Evolutionary conservation across 225 moss, liverwort and hornwort species (phyloP), one percentile per base, ranked within the genome.

Genomic region (Takakia lepidozioides): DNA sequence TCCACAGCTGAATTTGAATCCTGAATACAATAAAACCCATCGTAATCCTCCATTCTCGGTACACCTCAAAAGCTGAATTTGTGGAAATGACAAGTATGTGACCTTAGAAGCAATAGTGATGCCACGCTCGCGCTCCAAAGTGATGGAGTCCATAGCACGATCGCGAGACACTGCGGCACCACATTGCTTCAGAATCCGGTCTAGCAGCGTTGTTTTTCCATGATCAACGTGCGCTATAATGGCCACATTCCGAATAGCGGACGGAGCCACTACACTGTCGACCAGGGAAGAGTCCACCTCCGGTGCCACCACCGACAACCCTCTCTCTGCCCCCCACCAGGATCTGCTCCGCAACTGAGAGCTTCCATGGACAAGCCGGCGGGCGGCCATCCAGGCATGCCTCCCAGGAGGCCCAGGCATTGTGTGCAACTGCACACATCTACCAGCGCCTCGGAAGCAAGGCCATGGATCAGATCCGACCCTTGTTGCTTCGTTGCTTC

Each of bases 191-290:
- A 95, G 58, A 22, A 95, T 89, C 16, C 89, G 64, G 51, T 95
- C 93, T 76, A 95, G 78, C 0, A 95, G 84, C 29, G 93, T 95
- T 15, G 93, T 95, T 62, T 95, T 95, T 15, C 93, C 93, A 59
- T 95, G 93, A 63, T 95, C 93, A 18, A 95, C 93, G 49, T 95
- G 93, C 0, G 93, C 93, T 38, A 95, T 95, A 22, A 95, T 89
- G 9, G 93, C 93, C 34, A 95, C 93, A 51, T 95, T 95, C 17
- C 93, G 84, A 50, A 95, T 89, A 44, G 72, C 79, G 0, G 79
- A 55, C 1, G 93, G 93, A 7, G 59, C 23, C 45, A 76, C 71
- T 10, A 32, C 32, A 11, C 11, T 32, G 32, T 32, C 32, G 32
- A 76, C 76, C 11, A 66, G 50, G 0, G 28, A 42, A 13, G 54